Conservation (phyloP, 1,139 yeast genomes). For the Pneumocystis jirovecii region DNA sequence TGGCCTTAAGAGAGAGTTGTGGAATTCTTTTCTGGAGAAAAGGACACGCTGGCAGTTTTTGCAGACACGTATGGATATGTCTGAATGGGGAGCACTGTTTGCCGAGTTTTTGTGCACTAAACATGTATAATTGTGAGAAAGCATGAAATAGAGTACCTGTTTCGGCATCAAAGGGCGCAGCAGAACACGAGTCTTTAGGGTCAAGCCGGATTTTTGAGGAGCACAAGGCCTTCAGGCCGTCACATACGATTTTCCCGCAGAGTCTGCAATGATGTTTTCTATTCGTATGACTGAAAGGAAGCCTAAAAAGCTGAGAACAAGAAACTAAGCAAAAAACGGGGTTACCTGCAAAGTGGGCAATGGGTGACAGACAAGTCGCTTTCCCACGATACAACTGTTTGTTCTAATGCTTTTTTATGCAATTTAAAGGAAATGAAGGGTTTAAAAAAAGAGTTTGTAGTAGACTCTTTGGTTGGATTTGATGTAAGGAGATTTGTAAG, state of each 20-base stretch:
- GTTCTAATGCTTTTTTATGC: constrained; percentile 28
- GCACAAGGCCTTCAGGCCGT: constrained; percentile 29
- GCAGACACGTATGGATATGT: neutral
- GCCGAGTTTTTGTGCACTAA: neutral
- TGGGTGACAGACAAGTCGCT: constrained; percentile 35
- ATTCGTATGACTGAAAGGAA: constrained; percentile 38
- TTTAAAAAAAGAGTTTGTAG: constrained; percentile 13
- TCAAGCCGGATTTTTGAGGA: constrained; percentile 14
- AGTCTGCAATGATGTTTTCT: constrained; percentile 80
- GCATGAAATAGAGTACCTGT: constrained; percentile 23
- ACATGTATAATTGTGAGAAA: neutral
- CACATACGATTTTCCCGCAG: constrained; percentile 76
- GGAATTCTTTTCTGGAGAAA: neutral
- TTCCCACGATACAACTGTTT: constrained; percentile 54
- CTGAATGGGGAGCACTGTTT: neutral
- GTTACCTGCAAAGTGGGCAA: constrained; percentile 50
- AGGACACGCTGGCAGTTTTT: neutral
- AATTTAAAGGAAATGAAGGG: neutral
- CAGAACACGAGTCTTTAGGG: constrained; percentile 8
- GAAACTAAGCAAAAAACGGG: neutral
- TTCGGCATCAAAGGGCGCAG: constrained; percentile 18
- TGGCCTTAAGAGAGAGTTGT: neutral
- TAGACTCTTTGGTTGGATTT: constrained; percentile 1
- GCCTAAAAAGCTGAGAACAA: neutral
- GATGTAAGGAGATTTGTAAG: neutral